Evolutionary conservation across 2,329 filamentous ascomycete genomes (phyloP).

Genomic region (Colletotrichum graminicola): DNA sequence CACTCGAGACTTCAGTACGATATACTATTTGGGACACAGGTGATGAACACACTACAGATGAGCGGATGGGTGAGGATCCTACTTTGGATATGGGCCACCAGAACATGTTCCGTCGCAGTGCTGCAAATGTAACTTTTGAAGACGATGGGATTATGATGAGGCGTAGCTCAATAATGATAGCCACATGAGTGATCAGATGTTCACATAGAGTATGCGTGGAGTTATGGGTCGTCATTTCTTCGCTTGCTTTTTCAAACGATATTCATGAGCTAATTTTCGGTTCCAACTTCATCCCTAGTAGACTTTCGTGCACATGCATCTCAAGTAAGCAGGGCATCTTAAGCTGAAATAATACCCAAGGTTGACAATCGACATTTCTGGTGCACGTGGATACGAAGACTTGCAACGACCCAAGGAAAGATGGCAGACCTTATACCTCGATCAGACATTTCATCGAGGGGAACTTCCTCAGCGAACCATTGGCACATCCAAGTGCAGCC

Average conservation of each 20-base stretch:
- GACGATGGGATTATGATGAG: not conserved
- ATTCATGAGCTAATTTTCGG: not conserved
- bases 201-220: too few relatives aligned
- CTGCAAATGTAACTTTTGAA: not conserved
- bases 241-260: not conserved
- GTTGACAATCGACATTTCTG: not conserved
- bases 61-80: fast-evolving
- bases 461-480: not conserved
- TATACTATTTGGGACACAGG: not conserved
- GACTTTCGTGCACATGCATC: not conserved
- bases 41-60: not conserved
- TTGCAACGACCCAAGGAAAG: too few relatives aligned
- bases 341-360: not conserved
- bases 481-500: not conserved
- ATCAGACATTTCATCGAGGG: not conserved
- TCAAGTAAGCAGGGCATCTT: not conserved
- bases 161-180: constrained; percentile 3
- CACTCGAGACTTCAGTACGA: not conserved
- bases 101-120: not conserved
- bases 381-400: too few relatives aligned
- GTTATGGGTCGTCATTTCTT: too few relatives aligned
- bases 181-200: not conserved
- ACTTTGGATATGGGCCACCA: not conserved
- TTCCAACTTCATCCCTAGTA: not conserved
- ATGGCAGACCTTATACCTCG: too few relatives aligned